Conservation (phyloP, 495 filamentous ascomycete species). For the Filosporella fistucella region DNA sequence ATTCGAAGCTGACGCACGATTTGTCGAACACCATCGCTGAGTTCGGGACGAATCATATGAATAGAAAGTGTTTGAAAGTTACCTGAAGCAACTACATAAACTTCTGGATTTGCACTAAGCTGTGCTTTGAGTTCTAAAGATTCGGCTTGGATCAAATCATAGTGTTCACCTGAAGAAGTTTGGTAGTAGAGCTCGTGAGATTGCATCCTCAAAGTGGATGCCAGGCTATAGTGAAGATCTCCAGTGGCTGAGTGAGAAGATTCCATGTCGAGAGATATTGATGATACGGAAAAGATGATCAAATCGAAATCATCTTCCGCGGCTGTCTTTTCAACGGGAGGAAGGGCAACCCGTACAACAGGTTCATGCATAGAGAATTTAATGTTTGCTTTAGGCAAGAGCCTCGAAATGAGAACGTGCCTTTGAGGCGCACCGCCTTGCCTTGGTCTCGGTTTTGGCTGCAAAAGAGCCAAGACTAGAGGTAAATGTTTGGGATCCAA, state of each 20-base stretch:
- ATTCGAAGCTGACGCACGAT: constrained; percentile 75
- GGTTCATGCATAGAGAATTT: constrained; percentile 97
- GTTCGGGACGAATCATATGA: constrained; percentile 86
- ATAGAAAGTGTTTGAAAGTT: constrained; percentile 82
- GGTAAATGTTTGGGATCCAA: constrained; percentile 92
- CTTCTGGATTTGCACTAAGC: constrained; percentile 77
- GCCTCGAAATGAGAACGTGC: constrained; percentile 77
- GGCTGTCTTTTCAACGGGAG: constrained; percentile 54
- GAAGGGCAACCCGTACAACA: constrained; percentile 82
- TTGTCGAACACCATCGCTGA: constrained; percentile 85
- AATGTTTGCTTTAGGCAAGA: constrained; percentile 90
- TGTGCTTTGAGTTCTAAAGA: constrained; percentile 81
- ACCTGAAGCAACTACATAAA: constrained; percentile 75
- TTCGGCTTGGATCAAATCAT: constrained; percentile 82
- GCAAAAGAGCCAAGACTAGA: constrained; percentile 71
- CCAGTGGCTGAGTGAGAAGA: constrained; percentile 87
- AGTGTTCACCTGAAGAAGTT: constrained; percentile 71
- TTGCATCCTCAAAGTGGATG: constrained; percentile 73
- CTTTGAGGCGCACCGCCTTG: constrained; percentile 32
- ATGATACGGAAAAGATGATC: constrained; percentile 89
- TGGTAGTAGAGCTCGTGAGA: constrained; percentile 96
- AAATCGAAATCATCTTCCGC: constrained; percentile 83
- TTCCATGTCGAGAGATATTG: constrained; percentile 85
- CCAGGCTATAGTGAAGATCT: constrained; percentile 80
- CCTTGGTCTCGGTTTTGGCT: constrained; percentile 47